Evolutionary conservation across 805 yeast species (phyloP).

Genomic region (Schizosaccharomyces lindneri): DNA sequence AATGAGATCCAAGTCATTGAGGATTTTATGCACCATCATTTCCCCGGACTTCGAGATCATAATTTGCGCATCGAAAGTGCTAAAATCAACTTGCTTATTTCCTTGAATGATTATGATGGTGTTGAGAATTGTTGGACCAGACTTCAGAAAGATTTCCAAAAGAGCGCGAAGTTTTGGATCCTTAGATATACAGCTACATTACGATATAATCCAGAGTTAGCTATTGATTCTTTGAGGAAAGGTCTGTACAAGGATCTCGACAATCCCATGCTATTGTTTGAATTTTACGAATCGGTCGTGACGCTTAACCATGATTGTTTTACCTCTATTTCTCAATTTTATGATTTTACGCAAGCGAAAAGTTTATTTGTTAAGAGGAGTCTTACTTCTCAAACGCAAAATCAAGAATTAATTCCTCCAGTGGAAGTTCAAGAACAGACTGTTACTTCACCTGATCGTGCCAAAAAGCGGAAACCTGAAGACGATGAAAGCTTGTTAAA

Average conservation of each 20-base stretch:
- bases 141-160: not conserved
- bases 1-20: not conserved
- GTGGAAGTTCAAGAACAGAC: not conserved
- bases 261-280: not conserved
- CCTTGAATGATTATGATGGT: not conserved
- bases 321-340: not conserved
- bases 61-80: constrained; percentile 3
- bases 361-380: not conserved
- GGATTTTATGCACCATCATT: not conserved
- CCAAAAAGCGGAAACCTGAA: not conserved
- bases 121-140: not conserved
- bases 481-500: not conserved
- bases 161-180: not conserved
- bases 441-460: not conserved
- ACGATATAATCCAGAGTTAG: not conserved
- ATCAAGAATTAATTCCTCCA: not conserved
- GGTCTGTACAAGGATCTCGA: not conserved
- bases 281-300: not conserved
- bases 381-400: not conserved
- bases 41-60: constrained; percentile 3
- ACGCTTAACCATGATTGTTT: not conserved
- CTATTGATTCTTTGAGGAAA: not conserved
- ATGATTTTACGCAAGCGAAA: not conserved
- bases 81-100: not conserved
- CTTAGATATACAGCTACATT: not conserved